Conservation (phyloP, 805 yeast species). For the Candida gorgasii region DNA sequence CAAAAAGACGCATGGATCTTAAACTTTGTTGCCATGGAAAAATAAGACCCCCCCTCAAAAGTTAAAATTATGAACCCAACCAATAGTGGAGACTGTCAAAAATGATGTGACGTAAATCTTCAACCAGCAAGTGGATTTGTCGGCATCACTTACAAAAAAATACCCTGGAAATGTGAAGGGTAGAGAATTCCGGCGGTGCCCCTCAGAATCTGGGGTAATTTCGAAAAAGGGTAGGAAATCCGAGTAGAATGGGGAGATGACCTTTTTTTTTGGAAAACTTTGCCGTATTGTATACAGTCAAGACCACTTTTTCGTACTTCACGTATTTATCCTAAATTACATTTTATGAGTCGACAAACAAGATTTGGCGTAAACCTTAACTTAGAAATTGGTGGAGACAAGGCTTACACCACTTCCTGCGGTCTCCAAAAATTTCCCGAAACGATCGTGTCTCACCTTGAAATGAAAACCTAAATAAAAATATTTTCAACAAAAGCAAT, state of each 20-base stretch:
- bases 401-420: not conserved
- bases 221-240: not conserved
- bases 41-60: not conserved
- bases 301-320: too few species aligned
- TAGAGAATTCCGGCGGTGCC: not conserved
- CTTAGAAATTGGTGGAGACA: too few species aligned
- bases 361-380: too few species aligned
- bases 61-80: not conserved
- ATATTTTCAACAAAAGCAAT: constrained; percentile 3
- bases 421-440: not conserved
- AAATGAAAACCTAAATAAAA: not conserved
- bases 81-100: not conserved
- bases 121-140: not conserved
- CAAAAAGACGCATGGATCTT: not conserved
- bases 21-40: not conserved
- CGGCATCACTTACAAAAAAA: too few species aligned
- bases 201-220: not conserved
- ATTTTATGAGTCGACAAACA: too few species aligned
- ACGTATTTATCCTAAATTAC: too few species aligned
- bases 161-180: too few species aligned
- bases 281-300: too few species aligned
- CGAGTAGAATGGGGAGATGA: too few species aligned
- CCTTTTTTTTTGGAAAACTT: not conserved
- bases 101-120: not conserved
- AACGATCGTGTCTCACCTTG: not conserved